Percentiles rank a stretch among this genome's conserved stretches.
Evolutionary conservation across 2,329 filamentous ascomycete genomes (phyloP).

Genomic region (Arthrocladium fulminans): DNA sequence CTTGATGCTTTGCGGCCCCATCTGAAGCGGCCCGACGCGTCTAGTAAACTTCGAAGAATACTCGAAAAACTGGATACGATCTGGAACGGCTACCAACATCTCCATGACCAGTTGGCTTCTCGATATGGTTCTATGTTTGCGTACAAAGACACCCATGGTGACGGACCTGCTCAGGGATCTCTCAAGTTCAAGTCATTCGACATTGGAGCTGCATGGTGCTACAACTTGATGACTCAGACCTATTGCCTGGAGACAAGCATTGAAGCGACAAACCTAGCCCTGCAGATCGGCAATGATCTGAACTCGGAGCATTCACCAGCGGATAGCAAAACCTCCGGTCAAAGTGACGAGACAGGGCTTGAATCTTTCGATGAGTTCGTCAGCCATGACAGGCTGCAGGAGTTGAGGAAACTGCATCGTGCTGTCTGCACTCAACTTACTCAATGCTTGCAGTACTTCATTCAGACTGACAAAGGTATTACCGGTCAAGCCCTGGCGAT

Average conservation of each 20-base stretch:
- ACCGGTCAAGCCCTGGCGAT: constrained; percentile 7
- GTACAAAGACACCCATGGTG: neutral
- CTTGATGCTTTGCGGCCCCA: neutral
- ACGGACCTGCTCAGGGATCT: neutral
- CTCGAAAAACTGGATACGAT: neutral
- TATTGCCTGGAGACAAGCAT: constrained; percentile 5
- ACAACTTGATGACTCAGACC: constrained; percentile 4
- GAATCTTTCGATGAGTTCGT: neutral
- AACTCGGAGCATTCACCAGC: neutral
- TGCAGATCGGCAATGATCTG: neutral
- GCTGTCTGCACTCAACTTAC: constrained; percentile 2
- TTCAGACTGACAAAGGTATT: constrained; percentile 10
- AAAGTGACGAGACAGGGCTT: neutral
- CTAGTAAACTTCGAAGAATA: neutral
- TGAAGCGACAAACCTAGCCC: neutral
- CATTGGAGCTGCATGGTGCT: constrained; percentile 5
- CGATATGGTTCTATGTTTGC: neutral
- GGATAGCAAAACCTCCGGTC: neutral
- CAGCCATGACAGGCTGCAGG: neutral
- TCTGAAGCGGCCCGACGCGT: neutral
- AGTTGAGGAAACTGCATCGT: neutral
- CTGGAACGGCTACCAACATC: neutral
- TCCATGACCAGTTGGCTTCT: neutral
- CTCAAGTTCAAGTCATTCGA: constrained; percentile 7
- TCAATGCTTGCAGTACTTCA: constrained; percentile 9